These are phyloP conservation scores for Boletus hoseneyae DNA, from an alignment of 1,284 basidiomycete species.

Conservation along the genomic window DNA sequence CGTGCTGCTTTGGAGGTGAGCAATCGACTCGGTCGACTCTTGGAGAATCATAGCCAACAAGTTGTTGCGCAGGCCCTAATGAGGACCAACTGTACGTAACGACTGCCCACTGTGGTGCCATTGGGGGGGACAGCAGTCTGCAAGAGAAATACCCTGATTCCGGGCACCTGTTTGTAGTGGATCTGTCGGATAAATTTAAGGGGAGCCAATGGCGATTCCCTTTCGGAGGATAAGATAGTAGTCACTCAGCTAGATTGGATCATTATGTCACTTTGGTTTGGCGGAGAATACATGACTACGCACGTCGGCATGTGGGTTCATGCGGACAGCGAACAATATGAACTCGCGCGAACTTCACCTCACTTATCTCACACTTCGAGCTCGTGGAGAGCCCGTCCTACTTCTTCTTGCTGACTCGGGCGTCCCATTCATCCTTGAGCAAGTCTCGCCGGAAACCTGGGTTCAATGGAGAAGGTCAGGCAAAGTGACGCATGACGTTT, in stretches of 20 bases:
- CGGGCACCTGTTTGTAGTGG: conserved; percentile 60
- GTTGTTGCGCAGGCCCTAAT: conserved; percentile 43
- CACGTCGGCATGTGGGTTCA: neutral
- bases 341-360: conserved; percentile 17
- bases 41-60: neutral
- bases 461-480: conserved; percentile 15
- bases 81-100: conserved; percentile 65
- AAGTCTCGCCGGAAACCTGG: conserved; percentile 17
- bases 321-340: conserved; percentile 10
- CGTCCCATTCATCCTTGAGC: conserved; percentile 18
- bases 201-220: conserved; percentile 41
- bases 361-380: conserved; percentile 23
- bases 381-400: conserved; percentile 26
- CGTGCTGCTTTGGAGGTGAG: conserved; percentile 67
- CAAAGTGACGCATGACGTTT: conserved; percentile 16
- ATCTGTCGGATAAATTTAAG: conserved; percentile 51
- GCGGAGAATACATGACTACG: too few species aligned
- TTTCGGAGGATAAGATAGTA: conserved; percentile 29
- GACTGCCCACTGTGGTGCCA: conserved; percentile 59
- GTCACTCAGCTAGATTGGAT: too few species aligned
- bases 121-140: conserved; percentile 46
- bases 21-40: neutral
- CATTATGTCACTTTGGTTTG: too few species aligned
- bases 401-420: conserved; percentile 28
- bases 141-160: conserved; percentile 59